Conservation (phyloP, 805 yeast genomes). For the Yamadazyma philogaea region DNA sequence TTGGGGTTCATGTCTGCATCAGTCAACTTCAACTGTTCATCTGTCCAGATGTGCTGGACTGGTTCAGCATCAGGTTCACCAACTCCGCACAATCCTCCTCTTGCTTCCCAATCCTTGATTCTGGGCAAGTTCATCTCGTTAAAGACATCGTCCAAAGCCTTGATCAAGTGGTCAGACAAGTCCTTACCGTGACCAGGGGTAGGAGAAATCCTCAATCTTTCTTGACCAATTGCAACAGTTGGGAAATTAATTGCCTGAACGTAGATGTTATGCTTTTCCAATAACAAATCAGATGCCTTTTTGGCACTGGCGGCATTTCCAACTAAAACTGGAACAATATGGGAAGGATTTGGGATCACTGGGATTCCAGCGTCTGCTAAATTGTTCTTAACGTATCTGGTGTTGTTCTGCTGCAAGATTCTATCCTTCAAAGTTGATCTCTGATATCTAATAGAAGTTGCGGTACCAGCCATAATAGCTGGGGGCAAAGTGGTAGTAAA, state of each 20-base stretch:
- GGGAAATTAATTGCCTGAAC: conserved; percentile 99
- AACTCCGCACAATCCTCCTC: conserved; percentile 91
- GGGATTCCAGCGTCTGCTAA: conserved; percentile 78
- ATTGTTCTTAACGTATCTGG: conserved; percentile 76
- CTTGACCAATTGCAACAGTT: conserved; percentile 93
- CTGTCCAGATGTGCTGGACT: conserved; percentile 82
- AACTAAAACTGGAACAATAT: conserved; percentile 90
- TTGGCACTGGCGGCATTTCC: conserved; percentile 95
- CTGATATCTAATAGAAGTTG: conserved; percentile 82
- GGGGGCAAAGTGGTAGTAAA: conserved; percentile 98
- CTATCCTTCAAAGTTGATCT: conserved; percentile 75
- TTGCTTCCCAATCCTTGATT: conserved; percentile 68
- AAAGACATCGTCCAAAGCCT: conserved; percentile 80
- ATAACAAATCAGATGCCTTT: conserved; percentile 81
- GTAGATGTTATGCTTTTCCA: conserved; percentile 80
- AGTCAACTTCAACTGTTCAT: conserved; percentile 63
- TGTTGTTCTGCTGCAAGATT: conserved; percentile 78
- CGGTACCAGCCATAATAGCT: conserved; percentile 94
- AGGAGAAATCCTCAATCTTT: conserved; percentile 96
- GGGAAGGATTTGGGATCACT: conserved; percentile 96
- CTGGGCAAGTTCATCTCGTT: conserved; percentile 70
- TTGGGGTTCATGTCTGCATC: conserved; percentile 65
- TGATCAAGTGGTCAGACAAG: conserved; percentile 70
- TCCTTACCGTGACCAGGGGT: conserved; percentile 92
- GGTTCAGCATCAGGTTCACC: conserved; percentile 51